These are phyloP conservation scores for Candida krabiensis DNA, from an alignment of 805 yeast species.

Conservation along the genomic window DNA sequence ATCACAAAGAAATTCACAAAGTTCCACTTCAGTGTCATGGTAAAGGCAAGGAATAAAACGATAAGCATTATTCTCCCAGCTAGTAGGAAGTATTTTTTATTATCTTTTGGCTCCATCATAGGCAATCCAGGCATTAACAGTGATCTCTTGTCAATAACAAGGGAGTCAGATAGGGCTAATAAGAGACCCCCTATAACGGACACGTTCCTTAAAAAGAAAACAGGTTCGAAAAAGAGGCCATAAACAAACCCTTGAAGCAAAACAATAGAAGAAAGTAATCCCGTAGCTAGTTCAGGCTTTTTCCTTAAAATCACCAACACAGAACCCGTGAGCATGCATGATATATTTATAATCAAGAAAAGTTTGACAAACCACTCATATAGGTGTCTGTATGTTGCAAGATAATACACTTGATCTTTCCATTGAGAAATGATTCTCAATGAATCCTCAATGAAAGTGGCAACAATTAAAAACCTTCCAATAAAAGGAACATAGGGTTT, in stretches of 20 bases:
- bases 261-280: constrained; percentile 67
- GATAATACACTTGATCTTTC: constrained; percentile 85
- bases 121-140: constrained; percentile 75
- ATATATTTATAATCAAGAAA: constrained; percentile 64
- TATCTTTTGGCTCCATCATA: constrained; percentile 67
- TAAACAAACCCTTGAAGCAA: constrained; percentile 83
- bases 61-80: constrained; percentile 89
- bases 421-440: constrained; percentile 82
- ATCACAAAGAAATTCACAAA: constrained; percentile 62
- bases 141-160: constrained; percentile 71
- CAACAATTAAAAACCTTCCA: constrained; percentile 88
- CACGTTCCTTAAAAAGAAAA: constrained; percentile 81
- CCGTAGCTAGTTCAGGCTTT: constrained; percentile 68
- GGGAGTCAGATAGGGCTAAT: constrained; percentile 81
- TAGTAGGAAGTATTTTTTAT: constrained; percentile 75
- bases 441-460: constrained; percentile 91
- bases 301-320: constrained; percentile 68
- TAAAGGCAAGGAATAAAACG: constrained; percentile 80
- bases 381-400: constrained; percentile 74
- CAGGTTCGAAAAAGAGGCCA: constrained; percentile 79
- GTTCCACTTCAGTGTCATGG: constrained; percentile 74
- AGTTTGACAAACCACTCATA: constrained; percentile 76
- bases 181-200: constrained; percentile 91
- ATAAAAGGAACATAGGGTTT: constrained; percentile 82
- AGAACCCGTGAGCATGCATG: constrained; percentile 73